Conservation (phyloP, 805 yeast species). For the Jamesozyma hellenica region DNA sequence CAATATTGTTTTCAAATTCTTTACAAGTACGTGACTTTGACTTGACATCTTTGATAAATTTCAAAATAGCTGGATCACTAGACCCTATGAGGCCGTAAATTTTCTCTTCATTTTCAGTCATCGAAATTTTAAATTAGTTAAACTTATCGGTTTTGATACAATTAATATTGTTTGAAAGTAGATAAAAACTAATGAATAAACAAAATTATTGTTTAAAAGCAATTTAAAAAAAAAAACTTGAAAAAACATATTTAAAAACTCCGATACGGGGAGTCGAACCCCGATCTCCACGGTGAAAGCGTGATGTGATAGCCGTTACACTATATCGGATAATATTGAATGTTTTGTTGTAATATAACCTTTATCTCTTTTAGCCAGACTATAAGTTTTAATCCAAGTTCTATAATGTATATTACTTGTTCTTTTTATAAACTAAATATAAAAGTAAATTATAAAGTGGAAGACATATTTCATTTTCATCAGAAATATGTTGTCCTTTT, state of each 20-base stretch:
- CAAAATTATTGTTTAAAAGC: neutral
- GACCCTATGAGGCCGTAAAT: constrained; percentile 26
- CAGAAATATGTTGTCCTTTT: too few relatives aligned
- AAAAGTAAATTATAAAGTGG: too few relatives aligned
- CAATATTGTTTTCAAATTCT: constrained; percentile 32
- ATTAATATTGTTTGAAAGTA: too few relatives aligned
- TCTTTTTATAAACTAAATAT: too few relatives aligned
- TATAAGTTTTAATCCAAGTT: too few relatives aligned
- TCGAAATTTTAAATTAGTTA: neutral
- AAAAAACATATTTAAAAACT: constrained; percentile 4
- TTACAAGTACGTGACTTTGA: constrained; percentile 22
- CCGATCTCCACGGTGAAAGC: constrained; percentile 14
- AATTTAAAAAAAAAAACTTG: neutral
- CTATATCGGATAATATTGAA: constrained; percentile 11
- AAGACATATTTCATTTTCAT: too few relatives aligned
- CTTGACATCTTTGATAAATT: constrained; percentile 36
- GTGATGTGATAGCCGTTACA: constrained; percentile 17
- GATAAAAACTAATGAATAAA: neutral
- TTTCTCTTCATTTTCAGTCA: constrained; percentile 6
- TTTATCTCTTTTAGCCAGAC: too few relatives aligned
- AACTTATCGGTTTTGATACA: neutral
- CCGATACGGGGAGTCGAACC: constrained; percentile 18
- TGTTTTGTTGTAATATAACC: too few relatives aligned
- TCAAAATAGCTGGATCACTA: constrained; percentile 37
- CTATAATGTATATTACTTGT: too few relatives aligned